phyloP scores from a whole-genome alignment of 1,139 yeast genomes.

The Candida neerlandica region DNA sequence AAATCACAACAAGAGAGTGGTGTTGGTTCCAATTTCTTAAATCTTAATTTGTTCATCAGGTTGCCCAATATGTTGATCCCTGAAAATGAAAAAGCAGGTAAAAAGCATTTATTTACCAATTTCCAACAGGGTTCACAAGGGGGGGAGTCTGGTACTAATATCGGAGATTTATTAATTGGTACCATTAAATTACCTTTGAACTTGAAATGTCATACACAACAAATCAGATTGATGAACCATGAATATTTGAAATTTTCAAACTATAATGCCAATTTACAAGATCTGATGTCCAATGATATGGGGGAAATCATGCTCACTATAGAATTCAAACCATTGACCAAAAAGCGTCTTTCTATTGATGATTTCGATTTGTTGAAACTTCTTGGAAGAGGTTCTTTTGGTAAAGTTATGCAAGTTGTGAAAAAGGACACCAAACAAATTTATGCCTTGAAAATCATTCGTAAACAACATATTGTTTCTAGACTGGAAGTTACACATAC shows the following conservation, averaged over 20 bases:
- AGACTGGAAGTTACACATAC: conserved; percentile 96
- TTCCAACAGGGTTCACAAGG: conserved; percentile 14
- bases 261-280: conserved; percentile 18
- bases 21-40: conserved; percentile 50
- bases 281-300: conserved; percentile 22
- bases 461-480: conserved; percentile 92
- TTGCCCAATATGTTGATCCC: conserved; percentile 70
- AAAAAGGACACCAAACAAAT: conserved; percentile 93
- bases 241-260: conserved; percentile 48
- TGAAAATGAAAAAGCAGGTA: conserved; percentile 34
- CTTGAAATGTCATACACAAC: conserved; percentile 38
- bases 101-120: conserved; percentile 35
- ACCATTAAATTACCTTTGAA: conserved; percentile 47
- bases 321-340: conserved; percentile 73
- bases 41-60: conserved; percentile 73
- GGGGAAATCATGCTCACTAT: conserved; percentile 69
- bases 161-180: conserved; percentile 48
- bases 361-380: conserved; percentile 93
- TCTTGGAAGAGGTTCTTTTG: conserved; percentile 96
- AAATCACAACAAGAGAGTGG: conserved; percentile 25
- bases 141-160: conserved; percentile 15
- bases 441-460: conserved; percentile 88
- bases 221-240: conserved; percentile 47
- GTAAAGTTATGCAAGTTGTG: conserved; percentile 97
- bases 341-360: conserved; percentile 76